Evolutionary conservation across 2,329 filamentous ascomycete genomes (phyloP).

Genomic region (Trichocomaceae sp.): DNA sequence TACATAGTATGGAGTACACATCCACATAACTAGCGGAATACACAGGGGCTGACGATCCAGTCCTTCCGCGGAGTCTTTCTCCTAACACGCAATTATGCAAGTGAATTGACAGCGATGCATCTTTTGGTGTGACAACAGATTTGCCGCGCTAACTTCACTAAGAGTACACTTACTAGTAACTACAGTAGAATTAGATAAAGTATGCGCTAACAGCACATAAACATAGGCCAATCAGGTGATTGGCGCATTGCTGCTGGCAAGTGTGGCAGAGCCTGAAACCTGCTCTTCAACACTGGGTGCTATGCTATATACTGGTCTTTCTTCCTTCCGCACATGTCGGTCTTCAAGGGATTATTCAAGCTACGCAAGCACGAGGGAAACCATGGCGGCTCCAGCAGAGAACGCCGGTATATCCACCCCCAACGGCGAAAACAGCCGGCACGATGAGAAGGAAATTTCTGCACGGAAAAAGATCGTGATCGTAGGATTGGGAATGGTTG

Average conservation of each 20-base stretch:
- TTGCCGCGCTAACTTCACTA: neutral
- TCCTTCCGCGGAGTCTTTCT: constrained; percentile 8
- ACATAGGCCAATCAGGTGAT: neutral
- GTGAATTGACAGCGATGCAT: neutral
- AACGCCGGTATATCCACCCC: neutral
- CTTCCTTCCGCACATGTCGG: neutral
- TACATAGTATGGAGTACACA: too few species aligned
- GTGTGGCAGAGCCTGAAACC: too few species aligned
- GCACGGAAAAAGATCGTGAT: constrained; percentile 63
- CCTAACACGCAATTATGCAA: neutral
- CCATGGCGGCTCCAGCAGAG: constrained; percentile 1
- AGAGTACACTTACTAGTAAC: too few species aligned
- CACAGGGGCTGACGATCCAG: too few species aligned
- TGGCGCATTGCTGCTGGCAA: neutral
- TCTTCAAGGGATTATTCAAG: neutral
- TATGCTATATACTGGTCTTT: neutral
- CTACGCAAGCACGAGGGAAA: neutral
- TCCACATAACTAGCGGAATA: too few species aligned
- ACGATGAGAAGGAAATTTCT: constrained; percentile 2
- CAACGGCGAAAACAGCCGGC: neutral
- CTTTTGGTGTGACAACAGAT: neutral
- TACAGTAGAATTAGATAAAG: too few species aligned
- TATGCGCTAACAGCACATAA: neutral
- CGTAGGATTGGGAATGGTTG: constrained; percentile 84
- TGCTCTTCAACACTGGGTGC: too few species aligned